Conservation (phyloP, 2,329 filamentous ascomycete species). For the Colletotrichum sp. region DNA sequence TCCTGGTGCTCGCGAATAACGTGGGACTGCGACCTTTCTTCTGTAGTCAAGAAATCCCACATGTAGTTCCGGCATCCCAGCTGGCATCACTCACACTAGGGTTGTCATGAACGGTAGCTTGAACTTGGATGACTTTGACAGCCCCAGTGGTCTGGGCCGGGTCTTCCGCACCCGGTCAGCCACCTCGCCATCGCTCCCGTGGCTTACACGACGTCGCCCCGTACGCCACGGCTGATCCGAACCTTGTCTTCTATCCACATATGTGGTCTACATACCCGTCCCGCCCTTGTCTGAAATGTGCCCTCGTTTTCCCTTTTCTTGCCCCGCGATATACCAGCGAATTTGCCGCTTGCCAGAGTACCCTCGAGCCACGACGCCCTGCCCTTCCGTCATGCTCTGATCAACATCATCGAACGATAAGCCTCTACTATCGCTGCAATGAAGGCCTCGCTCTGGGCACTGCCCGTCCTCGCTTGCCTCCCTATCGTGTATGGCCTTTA, state of each 20-base stretch:
- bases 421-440: background rate
- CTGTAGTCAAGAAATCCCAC: background rate
- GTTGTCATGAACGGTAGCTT: background rate
- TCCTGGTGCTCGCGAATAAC: background rate
- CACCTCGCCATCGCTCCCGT: slow-evolving; percentile 3
- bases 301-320: background rate
- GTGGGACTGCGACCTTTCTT: background rate
- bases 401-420: background rate
- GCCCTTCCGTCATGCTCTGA: slow-evolving; percentile 1
- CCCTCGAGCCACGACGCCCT: background rate
- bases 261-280: background rate
- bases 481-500: slow-evolving; percentile 6
- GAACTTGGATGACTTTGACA: background rate
- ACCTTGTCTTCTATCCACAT: background rate
- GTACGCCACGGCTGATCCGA: background rate
- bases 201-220: slow-evolving; percentile 11
- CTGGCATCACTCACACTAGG: background rate
- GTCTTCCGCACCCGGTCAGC: slow-evolving; percentile 9
- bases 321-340: background rate
- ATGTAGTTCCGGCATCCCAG: background rate
- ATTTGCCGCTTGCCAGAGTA: background rate
- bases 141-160: background rate
- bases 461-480: background rate
- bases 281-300: background rate
- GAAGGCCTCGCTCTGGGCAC: background rate